phyloP scores from a whole-genome alignment of 192 early-diverging fungal species.

The Pilaira anomala region DNA sequence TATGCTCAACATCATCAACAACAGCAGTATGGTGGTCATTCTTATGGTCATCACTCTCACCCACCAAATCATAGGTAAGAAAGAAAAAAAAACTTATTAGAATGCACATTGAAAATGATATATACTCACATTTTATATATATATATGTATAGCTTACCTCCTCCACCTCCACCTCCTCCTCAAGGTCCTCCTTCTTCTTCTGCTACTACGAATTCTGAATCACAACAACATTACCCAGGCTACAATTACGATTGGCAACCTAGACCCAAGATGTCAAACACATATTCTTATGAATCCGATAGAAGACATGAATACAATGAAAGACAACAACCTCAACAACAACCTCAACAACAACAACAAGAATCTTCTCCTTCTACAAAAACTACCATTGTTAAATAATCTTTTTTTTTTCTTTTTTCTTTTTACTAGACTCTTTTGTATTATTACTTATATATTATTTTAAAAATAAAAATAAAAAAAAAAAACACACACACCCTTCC shows the following conservation, averaged over 20 bases:
- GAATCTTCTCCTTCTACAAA: too few relatives aligned
- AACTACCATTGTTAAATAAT: not conserved
- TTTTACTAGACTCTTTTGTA: not conserved
- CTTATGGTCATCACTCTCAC: constrained; percentile 6
- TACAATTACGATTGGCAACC: constrained; percentile 10
- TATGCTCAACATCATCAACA: constrained; percentile 16
- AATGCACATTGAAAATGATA: too few relatives aligned
- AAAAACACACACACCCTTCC: too few relatives aligned
- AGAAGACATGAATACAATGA: constrained; percentile 13
- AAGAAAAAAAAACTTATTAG: too few relatives aligned
- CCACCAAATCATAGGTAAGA: not conserved
- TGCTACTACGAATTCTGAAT: too few relatives aligned
- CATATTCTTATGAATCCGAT: constrained; percentile 10
- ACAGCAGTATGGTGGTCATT: not conserved
- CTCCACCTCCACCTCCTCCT: constrained; percentile 1
- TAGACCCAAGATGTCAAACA: not conserved
- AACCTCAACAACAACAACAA: too few relatives aligned
- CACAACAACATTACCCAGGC: not conserved
- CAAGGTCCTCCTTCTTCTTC: not conserved
- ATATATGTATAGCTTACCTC: constrained; percentile 1
- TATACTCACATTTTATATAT: not conserved
- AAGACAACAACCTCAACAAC: not conserved
- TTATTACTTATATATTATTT: too few relatives aligned
- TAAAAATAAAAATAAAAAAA: too few relatives aligned
- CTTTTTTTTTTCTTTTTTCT: constrained; percentile 1